Conservation (phyloP, 306 rosid species). For the Carpinus viminea region DNA sequence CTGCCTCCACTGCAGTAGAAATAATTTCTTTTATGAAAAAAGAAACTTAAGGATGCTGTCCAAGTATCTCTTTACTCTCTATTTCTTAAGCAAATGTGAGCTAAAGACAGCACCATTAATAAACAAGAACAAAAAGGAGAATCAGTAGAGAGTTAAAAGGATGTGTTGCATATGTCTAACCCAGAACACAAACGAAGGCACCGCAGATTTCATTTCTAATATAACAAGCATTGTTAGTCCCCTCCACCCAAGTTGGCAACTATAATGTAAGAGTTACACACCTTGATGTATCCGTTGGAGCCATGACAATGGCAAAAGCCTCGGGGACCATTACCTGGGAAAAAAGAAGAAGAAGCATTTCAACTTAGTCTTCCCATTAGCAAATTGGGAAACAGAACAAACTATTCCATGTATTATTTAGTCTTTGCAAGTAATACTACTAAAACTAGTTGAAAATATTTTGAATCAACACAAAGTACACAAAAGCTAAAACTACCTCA, state of each 20-base stretch:
- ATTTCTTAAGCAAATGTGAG: neutral
- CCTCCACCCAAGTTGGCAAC: slow-evolving; percentile 1
- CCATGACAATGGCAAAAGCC: slow-evolving; percentile 84
- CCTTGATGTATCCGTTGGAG: slow-evolving; percentile 76
- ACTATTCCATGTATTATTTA: neutral
- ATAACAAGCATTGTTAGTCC: neutral
- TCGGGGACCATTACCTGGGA: slow-evolving; percentile 75
- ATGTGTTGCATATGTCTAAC: neutral
- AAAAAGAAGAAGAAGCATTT: slow-evolving; percentile 22
- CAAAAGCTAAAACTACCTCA: neutral
- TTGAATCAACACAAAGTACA: neutral
- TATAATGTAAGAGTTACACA: slow-evolving; percentile 17
- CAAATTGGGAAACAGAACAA: neutral
- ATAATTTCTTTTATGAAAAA: neutral
- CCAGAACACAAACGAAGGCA: neutral
- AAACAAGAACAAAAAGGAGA: neutral
- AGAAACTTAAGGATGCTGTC: neutral
- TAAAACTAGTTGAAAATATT: neutral
- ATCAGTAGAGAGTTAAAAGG: neutral
- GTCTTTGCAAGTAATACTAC: neutral
- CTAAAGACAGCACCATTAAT: neutral
- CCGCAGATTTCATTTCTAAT: neutral
- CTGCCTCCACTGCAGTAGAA: neutral
- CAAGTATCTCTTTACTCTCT: neutral
- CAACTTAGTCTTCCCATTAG: slow-evolving; percentile 1